Conservation (phyloP, 2,329 filamentous ascomycete species). For the Fusarium robinianum region DNA sequence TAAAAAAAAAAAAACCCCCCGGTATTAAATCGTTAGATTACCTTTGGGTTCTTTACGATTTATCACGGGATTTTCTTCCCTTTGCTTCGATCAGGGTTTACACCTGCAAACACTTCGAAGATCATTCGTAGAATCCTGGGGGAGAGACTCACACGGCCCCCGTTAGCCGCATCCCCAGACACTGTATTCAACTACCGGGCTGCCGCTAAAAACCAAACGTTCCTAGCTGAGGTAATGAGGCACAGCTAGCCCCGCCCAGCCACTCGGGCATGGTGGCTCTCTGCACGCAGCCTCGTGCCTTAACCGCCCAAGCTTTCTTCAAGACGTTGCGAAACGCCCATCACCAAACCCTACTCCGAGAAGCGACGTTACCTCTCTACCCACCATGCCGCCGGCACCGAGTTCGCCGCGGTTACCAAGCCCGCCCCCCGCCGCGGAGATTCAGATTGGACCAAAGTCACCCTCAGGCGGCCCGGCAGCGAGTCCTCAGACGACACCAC, state of each 20-base stretch:
- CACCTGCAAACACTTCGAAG: conserved; percentile 1
- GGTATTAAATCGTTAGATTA: too few relatives aligned
- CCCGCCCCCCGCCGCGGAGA: conserved; percentile 91
- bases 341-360: conserved; percentile 4
- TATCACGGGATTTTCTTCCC: conserved; percentile 1
- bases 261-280: conserved; percentile 16
- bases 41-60: too few relatives aligned
- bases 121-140: conserved; percentile 9
- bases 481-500: conserved; percentile 63
- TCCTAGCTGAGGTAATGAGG: background rate
- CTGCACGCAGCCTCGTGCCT: conserved; percentile 23
- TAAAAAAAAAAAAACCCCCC: conserved; percentile 1
- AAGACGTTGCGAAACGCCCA: conserved; percentile 5
- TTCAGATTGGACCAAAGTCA: conserved; percentile 83
- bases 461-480: conserved; percentile 62
- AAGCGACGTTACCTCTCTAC: conserved; percentile 11
- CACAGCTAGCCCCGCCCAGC: conserved; percentile 21
- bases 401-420: conserved; percentile 92
- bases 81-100: background rate
- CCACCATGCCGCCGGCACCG: conserved; percentile 62
- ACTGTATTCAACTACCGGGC: conserved; percentile 34
- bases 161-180: conserved; percentile 24
- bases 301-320: conserved; percentile 21
- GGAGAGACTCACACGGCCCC: conserved; percentile 26
- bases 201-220: conserved; percentile 6